Base-by-base conservation (phyloP, 768 basidiomycete species). In the Amanita subjunquillea region DNA sequence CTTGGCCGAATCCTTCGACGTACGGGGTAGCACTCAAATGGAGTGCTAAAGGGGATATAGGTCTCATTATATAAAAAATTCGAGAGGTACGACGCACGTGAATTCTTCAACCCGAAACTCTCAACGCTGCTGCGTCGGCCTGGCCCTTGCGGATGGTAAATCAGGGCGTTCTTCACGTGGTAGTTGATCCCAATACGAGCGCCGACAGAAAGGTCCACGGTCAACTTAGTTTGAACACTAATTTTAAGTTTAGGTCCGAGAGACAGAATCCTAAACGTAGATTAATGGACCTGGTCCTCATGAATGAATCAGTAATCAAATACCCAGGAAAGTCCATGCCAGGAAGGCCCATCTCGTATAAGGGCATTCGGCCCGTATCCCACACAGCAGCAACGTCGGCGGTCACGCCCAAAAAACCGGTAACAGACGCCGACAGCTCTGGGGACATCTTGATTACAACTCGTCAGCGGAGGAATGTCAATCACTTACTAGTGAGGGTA, bases 401-500 rank as follows among this genome's bases (percentile, higher is more conserved):
- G 9, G 22, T 1, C 4, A 42, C 23, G 22, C 1, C 13, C 6
- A 42, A 3, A 42, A 4, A 1, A 12, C 22, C 41, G 12, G 10
- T 42, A 22, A 23, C 20, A 10, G 10, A 12, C 20, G 41, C 41
- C 9, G 41, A 42, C 17, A 42, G 4, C 22, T 23, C 41, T 42
- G n/a, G 20, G 2, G 20, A 23, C 9, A 12, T 42, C 23, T 42
- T 23, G 10, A 22, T 42, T 9, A 22, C 22, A 23, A 5, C n/a
- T 12, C n/a, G 17, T 20, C 23, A 20, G 22, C 23, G 3, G 4
- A 22, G 5, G 9, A 12, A 42, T 13, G 23, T 7, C 17, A 22
- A 12, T 2, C 12, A 60, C 66, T 48, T 41, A 72, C 73, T 63
- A 20, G 66, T 60, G 37, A 67, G 62, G 34, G 74, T 44, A 0